Evolutionary conservation across 495 filamentous ascomycete species (phyloP).

Genomic region (Podospora sp.): DNA sequence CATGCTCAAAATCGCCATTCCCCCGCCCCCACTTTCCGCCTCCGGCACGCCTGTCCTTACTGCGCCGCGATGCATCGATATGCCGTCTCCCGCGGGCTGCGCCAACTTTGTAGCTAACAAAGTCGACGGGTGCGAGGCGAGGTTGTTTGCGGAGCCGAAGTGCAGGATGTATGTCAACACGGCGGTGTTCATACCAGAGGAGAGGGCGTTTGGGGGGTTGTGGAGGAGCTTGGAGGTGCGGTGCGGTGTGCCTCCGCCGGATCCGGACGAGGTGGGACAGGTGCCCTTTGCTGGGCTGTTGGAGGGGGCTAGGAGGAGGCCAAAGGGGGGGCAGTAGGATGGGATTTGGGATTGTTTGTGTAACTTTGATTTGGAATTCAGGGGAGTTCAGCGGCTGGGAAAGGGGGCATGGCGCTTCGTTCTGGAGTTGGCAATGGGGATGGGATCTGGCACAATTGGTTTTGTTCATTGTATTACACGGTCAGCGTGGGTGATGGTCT

Average conservation of each 20-base stretch:
- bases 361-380: no score
- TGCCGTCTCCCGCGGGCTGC: constrained; percentile 39
- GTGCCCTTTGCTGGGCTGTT: constrained; percentile 27
- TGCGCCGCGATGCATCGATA: constrained; percentile 36
- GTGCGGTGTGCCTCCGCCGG: constrained; percentile 37
- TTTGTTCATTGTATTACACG: no score
- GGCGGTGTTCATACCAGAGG: constrained; percentile 45
- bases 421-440: no score
- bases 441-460: no score
- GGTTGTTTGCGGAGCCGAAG: constrained; percentile 42
- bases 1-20: constrained; percentile 31
- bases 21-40: constrained; percentile 28
- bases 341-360: no score
- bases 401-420: no score
- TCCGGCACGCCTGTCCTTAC: constrained; percentile 16
- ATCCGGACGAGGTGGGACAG: constrained; percentile 21
- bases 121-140: constrained; percentile 43
- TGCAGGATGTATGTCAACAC: constrained; percentile 43
- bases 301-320: constrained; percentile 15
- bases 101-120: constrained; percentile 41
- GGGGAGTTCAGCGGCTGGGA: no score
- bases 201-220: constrained; percentile 37
- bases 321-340: not conserved
- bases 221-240: constrained; percentile 42
- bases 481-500: no score